phyloP scores from a whole-genome alignment of 331 rosid species.

The Telfairia occidentalis region DNA sequence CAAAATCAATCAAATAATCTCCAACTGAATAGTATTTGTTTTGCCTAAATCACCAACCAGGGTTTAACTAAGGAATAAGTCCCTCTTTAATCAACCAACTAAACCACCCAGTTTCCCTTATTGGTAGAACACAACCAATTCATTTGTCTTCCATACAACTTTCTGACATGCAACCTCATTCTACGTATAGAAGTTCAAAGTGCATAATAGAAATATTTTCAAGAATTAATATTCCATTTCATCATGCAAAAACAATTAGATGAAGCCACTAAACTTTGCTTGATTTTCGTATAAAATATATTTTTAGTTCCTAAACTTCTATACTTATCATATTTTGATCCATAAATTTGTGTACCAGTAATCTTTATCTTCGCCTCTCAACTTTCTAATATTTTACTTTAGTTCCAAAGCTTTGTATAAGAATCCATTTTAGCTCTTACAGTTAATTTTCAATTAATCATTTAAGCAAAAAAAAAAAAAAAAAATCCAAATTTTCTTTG shows the following conservation, averaged over 20 bases:
- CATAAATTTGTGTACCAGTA: no score
- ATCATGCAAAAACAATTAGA: not conserved
- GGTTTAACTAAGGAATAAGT: not conserved
- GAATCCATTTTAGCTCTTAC: not conserved
- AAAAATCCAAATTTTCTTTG: not conserved
- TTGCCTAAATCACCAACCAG: not conserved
- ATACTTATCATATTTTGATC: no score
- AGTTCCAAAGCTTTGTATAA: no score
- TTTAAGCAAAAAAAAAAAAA: no score
- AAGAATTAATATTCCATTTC: not conserved
- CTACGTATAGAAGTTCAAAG: not conserved
- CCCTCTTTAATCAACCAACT: not conserved
- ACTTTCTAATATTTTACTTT: no score
- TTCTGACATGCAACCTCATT: no score
- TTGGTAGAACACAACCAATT: not conserved
- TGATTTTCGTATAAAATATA: not conserved
- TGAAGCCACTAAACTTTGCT: not conserved
- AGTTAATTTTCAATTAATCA: not conserved
- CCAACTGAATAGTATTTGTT: not conserved
- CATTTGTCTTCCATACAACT: not conserved
- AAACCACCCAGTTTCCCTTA: constrained; percentile 1
- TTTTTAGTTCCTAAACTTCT: no score
- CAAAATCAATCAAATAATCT: not conserved
- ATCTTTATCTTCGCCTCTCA: no score
- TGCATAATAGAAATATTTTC: not conserved